Evolutionary conservation across 2,329 filamentous ascomycete genomes (phyloP), one percentile per base, ranked within the genome.

Genomic region (Aspergillus awamori): DNA sequence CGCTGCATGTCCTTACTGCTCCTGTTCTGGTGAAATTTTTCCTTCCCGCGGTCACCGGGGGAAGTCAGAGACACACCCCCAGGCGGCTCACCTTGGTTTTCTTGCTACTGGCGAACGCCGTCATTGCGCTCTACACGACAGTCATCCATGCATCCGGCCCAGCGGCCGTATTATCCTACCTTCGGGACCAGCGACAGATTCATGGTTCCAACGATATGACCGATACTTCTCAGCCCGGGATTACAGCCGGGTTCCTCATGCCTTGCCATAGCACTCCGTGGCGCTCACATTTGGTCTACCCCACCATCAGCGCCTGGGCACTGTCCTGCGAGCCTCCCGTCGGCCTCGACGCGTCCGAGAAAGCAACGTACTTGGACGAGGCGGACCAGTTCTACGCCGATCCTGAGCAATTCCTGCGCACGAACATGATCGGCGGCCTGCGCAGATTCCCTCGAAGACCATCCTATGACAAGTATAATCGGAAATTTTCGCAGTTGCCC

Each of bases 251-350:
- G 20, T 97, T 98, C 78, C 84, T 99, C 24, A 96, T 93, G 84
- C 95, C 95, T 8, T 99, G 95, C 79, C 95, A 99, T 81, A 91
- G 90, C 66, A 98, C 94, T 0, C 94, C 95, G 2, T 98, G 95
- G 94, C 90, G 93, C 70, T 93, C 90, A 15, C 91, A 96, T 71
- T 84, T 98, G 41, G 82, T 96, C 63, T 86, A 95, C 71, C 86
- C 91, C 0, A 79, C 81, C 30, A 87, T 97, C 57, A 79, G 86
- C 60, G 93, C 92, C 4, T 93, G 93, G 82, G 94, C 93, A 0
- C 81, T 98, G 15, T 90, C 90, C 5, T 99, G 95, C 76, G 93
- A 97, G 68, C 95, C 95, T 1, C 95, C 95, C 0, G 79, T 99
- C 11, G 80, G 89, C 69, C 82, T 93, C 0, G 81, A 83, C 26